Evolutionary conservation across 2,329 filamentous ascomycete genomes (phyloP).

Genomic region (Simplicillium sp.): DNA sequence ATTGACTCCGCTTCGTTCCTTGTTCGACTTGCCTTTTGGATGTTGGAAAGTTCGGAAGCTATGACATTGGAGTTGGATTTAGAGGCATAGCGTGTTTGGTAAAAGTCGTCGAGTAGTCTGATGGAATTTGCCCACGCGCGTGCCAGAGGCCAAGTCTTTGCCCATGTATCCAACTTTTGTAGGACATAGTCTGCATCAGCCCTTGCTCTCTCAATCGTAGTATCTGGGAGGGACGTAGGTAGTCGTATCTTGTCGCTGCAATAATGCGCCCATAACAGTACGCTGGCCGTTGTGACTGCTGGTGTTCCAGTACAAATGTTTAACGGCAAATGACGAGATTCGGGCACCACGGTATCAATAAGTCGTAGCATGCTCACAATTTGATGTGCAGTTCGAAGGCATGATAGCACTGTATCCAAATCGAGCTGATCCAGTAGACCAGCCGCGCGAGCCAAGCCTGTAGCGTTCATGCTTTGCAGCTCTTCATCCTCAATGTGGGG

Average conservation of each 20-base stretch:
- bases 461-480: not conserved
- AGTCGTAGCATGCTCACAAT: slow-evolving; percentile 2
- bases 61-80: not conserved
- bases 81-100: not conserved
- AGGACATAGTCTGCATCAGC: not conserved
- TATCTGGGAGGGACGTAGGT: not conserved
- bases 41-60: not conserved
- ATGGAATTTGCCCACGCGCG: slow-evolving; percentile 2
- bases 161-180: not conserved
- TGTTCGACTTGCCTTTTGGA: too few relatives aligned
- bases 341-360: not conserved
- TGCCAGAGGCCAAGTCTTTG: slow-evolving; percentile 1
- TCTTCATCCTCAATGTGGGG: not conserved
- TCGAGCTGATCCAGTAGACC: too few relatives aligned
- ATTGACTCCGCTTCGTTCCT: not conserved
- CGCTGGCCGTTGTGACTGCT: not conserved
- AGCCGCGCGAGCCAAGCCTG: not conserved
- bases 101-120: slow-evolving; percentile 1
- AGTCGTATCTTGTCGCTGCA: not conserved
- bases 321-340: not conserved
- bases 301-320: not conserved
- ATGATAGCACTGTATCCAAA: not conserved
- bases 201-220: not conserved
- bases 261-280: slow-evolving; percentile 1
- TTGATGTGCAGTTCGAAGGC: not conserved